Evolutionary conservation across 2,329 filamentous ascomycete genomes (phyloP).

Genomic region (Diaporthe vexans): DNA sequence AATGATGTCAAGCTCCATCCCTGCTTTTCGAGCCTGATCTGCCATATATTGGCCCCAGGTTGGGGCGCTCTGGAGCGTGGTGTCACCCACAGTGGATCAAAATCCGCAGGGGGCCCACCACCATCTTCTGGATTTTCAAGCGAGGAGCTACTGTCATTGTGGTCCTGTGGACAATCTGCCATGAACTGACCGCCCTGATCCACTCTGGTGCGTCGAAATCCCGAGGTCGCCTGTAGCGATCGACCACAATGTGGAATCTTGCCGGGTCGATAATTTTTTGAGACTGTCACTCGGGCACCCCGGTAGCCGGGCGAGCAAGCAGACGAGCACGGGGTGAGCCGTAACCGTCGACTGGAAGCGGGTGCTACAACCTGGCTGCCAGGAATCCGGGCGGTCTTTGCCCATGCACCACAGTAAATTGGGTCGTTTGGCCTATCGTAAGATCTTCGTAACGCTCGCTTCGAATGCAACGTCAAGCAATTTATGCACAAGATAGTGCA

Average conservation of each 20-base stretch:
- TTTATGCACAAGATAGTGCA: constrained; percentile 27
- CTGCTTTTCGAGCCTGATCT: constrained; percentile 30
- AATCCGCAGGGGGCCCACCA: constrained; percentile 21
- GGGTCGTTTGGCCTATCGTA: constrained; percentile 13
- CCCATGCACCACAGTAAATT: neutral
- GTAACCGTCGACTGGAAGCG: neutral
- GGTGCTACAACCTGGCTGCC: neutral
- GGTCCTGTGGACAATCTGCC: neutral
- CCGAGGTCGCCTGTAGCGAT: constrained; percentile 2
- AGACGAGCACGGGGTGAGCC: neutral
- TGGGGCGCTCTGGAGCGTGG: constrained; percentile 22
- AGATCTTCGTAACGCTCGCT: constrained; percentile 21
- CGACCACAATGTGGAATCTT: neutral
- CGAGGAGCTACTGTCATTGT: constrained; percentile 23
- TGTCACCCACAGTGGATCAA: constrained; percentile 28
- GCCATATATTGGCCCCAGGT: constrained; percentile 30
- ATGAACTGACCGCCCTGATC: constrained; percentile 22
- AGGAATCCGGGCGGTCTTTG: neutral
- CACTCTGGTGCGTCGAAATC: constrained; percentile 20
- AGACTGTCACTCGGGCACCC: constrained; percentile 9
- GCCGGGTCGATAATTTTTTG: neutral
- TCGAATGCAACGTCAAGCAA: constrained; percentile 18
- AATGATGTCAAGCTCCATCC: constrained; percentile 33
- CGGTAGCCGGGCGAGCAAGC: neutral
- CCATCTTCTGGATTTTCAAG: constrained; percentile 33